phyloP scores from a whole-genome alignment of 805 yeast genomes.

The Sugiyamaella valdiviana region DNA sequence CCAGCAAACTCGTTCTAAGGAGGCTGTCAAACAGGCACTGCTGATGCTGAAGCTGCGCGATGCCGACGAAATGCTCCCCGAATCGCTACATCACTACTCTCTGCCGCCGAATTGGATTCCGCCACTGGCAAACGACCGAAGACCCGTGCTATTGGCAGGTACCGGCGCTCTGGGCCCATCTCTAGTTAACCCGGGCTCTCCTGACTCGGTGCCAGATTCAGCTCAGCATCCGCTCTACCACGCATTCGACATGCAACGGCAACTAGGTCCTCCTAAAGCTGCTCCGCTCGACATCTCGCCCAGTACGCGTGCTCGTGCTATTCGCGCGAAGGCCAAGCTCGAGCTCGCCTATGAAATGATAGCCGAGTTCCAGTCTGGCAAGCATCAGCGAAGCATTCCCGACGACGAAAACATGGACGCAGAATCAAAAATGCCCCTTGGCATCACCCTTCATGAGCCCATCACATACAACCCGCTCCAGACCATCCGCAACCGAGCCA shows the following conservation, averaged over 20 bases:
- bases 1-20: conserved; percentile 8
- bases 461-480: conserved; percentile 70
- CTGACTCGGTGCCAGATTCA: neutral
- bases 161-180: too few species aligned
- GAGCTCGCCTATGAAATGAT: conserved; percentile 26
- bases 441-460: conserved; percentile 4
- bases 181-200: too few species aligned
- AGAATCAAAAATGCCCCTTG: neutral
- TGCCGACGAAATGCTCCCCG: conserved; percentile 7
- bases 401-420: neutral
- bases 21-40: conserved; percentile 18
- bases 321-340: conserved; percentile 26
- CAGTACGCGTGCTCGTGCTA: conserved; percentile 21
- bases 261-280: neutral
- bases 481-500: conserved; percentile 61
- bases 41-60: conserved; percentile 18
- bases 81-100: neutral
- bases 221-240: neutral
- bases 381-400: neutral
- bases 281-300: conserved; percentile 9
- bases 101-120: neutral
- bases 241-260: neutral
- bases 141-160: too few species aligned
- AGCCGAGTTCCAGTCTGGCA: conserved; percentile 14
- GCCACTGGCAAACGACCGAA: neutral